Base-by-base conservation (phyloP, 495 filamentous ascomycete species). In the Hyphodiscus hymeniophilus region DNA sequence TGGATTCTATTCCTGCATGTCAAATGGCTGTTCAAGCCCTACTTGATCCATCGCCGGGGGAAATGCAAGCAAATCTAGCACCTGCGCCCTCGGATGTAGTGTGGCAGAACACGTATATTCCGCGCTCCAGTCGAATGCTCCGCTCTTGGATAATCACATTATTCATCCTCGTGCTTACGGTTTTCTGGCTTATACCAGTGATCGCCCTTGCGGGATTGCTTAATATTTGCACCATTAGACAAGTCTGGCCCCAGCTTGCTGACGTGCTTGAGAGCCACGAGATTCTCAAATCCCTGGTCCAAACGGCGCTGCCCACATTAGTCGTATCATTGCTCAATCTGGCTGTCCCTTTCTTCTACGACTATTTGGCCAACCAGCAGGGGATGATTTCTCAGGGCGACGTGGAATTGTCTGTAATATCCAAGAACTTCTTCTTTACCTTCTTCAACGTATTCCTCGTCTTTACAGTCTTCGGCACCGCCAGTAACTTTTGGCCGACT, bases 361-460 rank as follows among this genome's bases (percentile, higher is more conserved):
- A 90, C 54, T 96, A 82, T 73, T 76, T 97, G 17, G 87, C 91
- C 1, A 85, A 84, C 59, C 71, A 77, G 21, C 92, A 99, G 71
- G 92, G 92, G 48, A 89, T 95, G 84, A 84, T 92, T 43, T 96
- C 92, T 0, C 87, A 86, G 55, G 86, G 84, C 20, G 94, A 99
- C 48, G 79, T 97, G n/a, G 94, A 96, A 59, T 75, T 97, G 8
- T 96, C 91, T 7, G 71, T 89, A 33, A 89, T 97, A 60, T 94
- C 88, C 47, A 99, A 99, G 71, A 99, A 96, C 60, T 99, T 96
- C 67, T 96, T 96, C 75, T 99, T 97, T 66, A 88, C 85, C 26
- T 99, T 99, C 70, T 96, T 97, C 78, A 99, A 99, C 67, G 81
- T 96, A 18, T 99, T 99, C 68, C 71, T 97, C 43, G 75, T 96